Evolutionary conservation across 495 filamentous ascomycete genomes (phyloP), one percentile per base, ranked within the genome.

Genomic region (Penicillium nucicola): DNA sequence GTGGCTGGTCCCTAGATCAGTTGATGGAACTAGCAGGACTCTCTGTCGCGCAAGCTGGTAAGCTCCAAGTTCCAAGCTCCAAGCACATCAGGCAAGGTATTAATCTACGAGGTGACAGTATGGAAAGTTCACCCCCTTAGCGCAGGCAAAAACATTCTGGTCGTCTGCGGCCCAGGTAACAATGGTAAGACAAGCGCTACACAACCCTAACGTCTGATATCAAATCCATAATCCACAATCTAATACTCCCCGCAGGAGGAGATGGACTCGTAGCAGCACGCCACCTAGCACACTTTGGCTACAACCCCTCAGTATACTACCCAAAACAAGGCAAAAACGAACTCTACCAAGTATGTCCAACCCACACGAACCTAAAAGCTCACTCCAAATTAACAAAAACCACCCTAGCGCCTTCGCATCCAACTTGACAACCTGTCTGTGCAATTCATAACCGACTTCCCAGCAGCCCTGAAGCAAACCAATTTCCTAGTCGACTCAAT

Each of bases 1-100:
- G 95, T 3, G 93, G 87, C 17, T 98, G 92, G 74, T 95, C 90
- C 3, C 78, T 98, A 34, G 93, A 97, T 68, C 93, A 98, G 66
- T 75, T 98, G 44, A 98, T 98, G 93, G 93, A 98, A 64, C 74
- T 98, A 2, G 93, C 93, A 25, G 93, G 93, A 0, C 76, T 97
- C 1, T 90, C 92, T 2, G 93, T 98, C 3, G 90, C 92, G 5
- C 91, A 98, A 79, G 92, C 87, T 39, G 85, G 92, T 92, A 43
- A 55, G 58, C 35, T 22, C 37, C 37, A 19, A 47, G n/a, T n/a
- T n/a, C n/a, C 20, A 31, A 38, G 12, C 11, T 15, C 22, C 23
- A 34, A 10, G 14, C 25, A 10, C 11, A 3, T 2, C 3, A 12
- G 0, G 20, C 6, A 2, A 9, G 0, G 9, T 11, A 6, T 17